Base-by-base conservation (phyloP, 768 basidiomycete genomes). In the Hemileccinum impolitum region DNA sequence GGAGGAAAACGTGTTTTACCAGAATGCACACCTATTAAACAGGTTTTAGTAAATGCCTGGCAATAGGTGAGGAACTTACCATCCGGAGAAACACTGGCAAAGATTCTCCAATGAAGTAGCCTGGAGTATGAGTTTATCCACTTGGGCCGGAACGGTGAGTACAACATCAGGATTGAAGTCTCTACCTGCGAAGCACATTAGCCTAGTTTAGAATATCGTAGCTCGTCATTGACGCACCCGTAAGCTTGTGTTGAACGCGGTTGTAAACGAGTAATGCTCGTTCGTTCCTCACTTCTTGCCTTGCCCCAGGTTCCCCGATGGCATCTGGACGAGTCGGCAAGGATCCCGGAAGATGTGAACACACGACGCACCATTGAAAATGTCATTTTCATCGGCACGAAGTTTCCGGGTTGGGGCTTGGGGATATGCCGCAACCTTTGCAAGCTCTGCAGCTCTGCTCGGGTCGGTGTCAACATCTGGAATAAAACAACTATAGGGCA, bases 81-180 rank as follows among this genome's bases (percentile, higher is more conserved):
- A 95, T 66, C 94, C 94, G 53, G 92, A 90, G 75, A 95, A 96
- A 62, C 92, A 94, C 65, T 95, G 94, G 66, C 93, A 96, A 2
- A 98, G 80, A 66, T 98, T 96, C 68, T 97, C 94, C 38, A 97
- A 67, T 13, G 90, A 86, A 4, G 90, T 96, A 5, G 96, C 92
- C 66, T 98, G 92, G 54, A 85, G 78, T 54, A 99, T 97, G 45
- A 99, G 75, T 65, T 88, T 87, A 62, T 94, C 90, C 12, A 99
- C 96, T 67, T 99, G 96, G 10, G 74, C 79, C 21, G 76, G 71
- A n/a, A 97, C 89, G 9, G 76, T 71, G 40, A 98, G 75, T 1
- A 76, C 73, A 40, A 82, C 71, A 5, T 90, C 84, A 0, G 92
- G 89, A 61, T 95, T 90, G 74, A 98, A 98, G 64, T 99, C 96